Conservation (phyloP, 2,329 filamentous ascomycete species). For the Setomelanomma holmii region DNA sequence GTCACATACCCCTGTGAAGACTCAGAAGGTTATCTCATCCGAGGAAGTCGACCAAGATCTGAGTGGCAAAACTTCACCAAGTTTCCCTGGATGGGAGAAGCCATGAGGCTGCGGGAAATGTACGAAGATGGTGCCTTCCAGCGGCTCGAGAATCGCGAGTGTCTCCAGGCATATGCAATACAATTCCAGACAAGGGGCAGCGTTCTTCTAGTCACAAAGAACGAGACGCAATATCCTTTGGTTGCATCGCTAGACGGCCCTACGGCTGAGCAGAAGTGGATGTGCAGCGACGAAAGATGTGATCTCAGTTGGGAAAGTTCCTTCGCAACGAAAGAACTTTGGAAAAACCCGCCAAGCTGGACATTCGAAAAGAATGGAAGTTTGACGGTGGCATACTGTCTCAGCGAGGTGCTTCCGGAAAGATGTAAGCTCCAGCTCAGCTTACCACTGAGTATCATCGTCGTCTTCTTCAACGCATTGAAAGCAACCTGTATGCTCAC, state of each 20-base stretch:
- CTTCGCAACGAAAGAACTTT: background rate
- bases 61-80: background rate
- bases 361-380: background rate
- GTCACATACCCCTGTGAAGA: background rate
- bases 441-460: background rate
- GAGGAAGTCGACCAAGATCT: background rate
- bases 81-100: background rate
- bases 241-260: background rate
- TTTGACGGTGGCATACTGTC: background rate
- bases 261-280: background rate
- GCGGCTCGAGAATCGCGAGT: slow-evolving; percentile 1
- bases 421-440: background rate
- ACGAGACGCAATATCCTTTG: background rate
- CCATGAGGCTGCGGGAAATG: background rate
- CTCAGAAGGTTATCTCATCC: background rate
- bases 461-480: background rate
- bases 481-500: background rate
- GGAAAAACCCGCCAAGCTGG: background rate
- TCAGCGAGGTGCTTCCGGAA: background rate
- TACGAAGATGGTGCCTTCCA: background rate
- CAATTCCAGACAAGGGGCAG: slow-evolving; percentile 2
- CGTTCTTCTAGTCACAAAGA: background rate
- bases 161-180: background rate
- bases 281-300: background rate
- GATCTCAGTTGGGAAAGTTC: background rate